Evolutionary conservation across 129 eudicot genomes (phyloP).

Genomic region (Logfia minima): DNA sequence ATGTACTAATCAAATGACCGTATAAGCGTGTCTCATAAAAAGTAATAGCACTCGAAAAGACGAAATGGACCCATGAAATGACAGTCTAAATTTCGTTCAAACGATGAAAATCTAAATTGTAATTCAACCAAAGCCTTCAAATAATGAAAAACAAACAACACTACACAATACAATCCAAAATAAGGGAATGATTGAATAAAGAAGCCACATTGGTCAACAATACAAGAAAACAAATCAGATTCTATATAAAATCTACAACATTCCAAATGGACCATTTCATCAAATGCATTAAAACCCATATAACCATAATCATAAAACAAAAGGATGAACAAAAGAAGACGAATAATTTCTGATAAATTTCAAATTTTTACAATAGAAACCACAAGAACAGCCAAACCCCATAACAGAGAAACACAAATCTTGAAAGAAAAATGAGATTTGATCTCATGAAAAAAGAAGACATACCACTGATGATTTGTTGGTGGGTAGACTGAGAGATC

Average conservation of each 20-base stretch:
- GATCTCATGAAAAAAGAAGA: slow-evolving; percentile 16
- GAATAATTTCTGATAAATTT: not conserved
- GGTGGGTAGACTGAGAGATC: slow-evolving; percentile 13
- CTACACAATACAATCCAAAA: slow-evolving; percentile 6
- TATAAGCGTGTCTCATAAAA: not conserved
- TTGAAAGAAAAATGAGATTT: slow-evolving; percentile 11
- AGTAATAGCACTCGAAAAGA: not conserved
- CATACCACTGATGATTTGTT: slow-evolving; percentile 32
- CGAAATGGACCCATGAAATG: slow-evolving; percentile 3
- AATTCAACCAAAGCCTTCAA: slow-evolving; percentile 12
- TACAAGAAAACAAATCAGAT: slow-evolving; percentile 12
- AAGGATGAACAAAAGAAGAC: not conserved
- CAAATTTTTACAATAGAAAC: not conserved
- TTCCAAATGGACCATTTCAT: slow-evolving; percentile 24
- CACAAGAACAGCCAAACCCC: slow-evolving; percentile 12
- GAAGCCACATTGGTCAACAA: slow-evolving; percentile 25
- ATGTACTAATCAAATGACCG: not conserved
- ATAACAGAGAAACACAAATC: slow-evolving; percentile 4
- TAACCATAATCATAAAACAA: slow-evolving; percentile 24
- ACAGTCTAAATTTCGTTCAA: not conserved
- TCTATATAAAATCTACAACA: slow-evolving; percentile 15
- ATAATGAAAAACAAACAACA: not conserved
- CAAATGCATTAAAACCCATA: slow-evolving; percentile 23
- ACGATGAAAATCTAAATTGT: not conserved
- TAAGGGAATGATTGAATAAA: slow-evolving; percentile 15